Percentiles rank a stretch among this genome's conserved stretches.
These are phyloP conservation scores for Noccaea caerulescens DNA, from an alignment of 345 rosid species.

Conservation along the genomic window DNA sequence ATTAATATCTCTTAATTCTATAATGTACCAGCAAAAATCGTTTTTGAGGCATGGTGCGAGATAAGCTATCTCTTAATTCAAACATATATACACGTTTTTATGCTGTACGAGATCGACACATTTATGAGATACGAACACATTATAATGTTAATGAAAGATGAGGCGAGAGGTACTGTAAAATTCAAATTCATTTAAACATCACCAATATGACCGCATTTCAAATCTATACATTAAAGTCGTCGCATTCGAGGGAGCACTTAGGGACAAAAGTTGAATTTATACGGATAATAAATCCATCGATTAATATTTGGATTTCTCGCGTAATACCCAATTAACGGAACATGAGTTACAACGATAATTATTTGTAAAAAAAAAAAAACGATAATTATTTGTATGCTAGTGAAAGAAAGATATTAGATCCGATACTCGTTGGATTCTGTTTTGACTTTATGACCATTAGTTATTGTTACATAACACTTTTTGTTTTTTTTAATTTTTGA, in stretches of 20 bases:
- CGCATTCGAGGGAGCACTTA: constrained; percentile 1
- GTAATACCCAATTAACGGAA: constrained; percentile 18
- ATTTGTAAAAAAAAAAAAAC: constrained; percentile 27
- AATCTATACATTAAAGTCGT: not conserved
- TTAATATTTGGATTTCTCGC: not conserved
- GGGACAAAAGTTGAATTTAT: not conserved
- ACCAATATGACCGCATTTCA: too few relatives aligned
- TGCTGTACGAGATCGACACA: constrained; percentile 10
- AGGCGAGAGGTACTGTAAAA: not conserved
- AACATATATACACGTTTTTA: not conserved
- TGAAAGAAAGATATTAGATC: constrained; percentile 27
- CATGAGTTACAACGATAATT: not conserved
- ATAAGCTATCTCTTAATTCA: not conserved
- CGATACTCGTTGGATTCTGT: constrained; percentile 33
- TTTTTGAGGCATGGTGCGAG: constrained; percentile 13
- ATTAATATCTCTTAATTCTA: not conserved
- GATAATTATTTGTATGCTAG: constrained; percentile 24
- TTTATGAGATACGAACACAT: constrained; percentile 31
- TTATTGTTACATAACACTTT: not conserved
- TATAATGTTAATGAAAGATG: not conserved
- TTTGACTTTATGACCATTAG: constrained; percentile 22
- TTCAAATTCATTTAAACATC: not conserved
- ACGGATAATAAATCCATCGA: constrained; percentile 24
- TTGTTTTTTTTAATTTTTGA: not conserved
- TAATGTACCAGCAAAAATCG: not conserved